These are phyloP conservation scores for Ophiostoma sp. DNA, from an alignment of 2,329 filamentous ascomycete genomes.

Conservation along the genomic window DNA sequence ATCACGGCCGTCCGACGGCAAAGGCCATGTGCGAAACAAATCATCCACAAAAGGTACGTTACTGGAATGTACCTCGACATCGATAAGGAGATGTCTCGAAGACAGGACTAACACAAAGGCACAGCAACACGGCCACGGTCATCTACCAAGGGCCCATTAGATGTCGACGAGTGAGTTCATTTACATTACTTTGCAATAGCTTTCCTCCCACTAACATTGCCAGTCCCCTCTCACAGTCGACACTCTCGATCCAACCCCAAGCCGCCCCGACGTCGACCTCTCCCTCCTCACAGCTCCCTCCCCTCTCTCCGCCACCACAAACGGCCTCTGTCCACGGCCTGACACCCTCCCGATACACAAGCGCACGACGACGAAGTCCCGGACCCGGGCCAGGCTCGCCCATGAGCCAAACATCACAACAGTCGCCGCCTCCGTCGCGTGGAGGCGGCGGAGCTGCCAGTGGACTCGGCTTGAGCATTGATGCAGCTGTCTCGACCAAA, in stretches of 20 bases:
- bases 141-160: constrained; percentile 76
- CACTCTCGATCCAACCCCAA: constrained; percentile 25
- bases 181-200: neutral
- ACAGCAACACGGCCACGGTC: constrained; percentile 62
- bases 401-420: constrained; percentile 11
- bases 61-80: neutral
- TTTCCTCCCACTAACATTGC: constrained; percentile 10
- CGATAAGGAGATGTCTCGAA: neutral
- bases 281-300: constrained; percentile 25
- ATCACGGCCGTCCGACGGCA: constrained; percentile 23
- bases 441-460: neutral
- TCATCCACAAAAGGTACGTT: constrained; percentile 42
- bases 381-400: constrained; percentile 12
- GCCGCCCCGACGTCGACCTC: constrained; percentile 31
- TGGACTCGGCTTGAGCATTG: constrained; percentile 3
- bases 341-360: constrained; percentile 26
- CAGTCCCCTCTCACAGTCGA: constrained; percentile 27
- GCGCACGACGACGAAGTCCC: constrained; percentile 21
- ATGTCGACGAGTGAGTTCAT: constrained; percentile 67
- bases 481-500: neutral
- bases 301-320: constrained; percentile 24
- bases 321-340: constrained; percentile 5
- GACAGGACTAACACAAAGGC: neutral
- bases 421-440: neutral
- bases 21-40: constrained; percentile 42